Evolutionary conservation across 768 basidiomycete species (phyloP).

Genomic region (Boletales sp.): DNA sequence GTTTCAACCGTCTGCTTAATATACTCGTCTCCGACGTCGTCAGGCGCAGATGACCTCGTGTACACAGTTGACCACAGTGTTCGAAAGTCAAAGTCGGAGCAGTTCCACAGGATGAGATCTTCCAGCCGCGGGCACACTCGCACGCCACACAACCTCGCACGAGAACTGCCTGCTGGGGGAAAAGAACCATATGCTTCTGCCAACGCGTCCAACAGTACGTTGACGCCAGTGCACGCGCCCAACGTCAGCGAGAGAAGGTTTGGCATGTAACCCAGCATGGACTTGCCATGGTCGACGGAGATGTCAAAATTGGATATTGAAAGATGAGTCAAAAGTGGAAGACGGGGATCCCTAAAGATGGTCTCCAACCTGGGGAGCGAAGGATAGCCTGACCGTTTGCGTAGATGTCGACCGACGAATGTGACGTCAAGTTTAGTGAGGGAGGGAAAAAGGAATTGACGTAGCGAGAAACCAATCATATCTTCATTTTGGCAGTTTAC

Average conservation of each 20-base stretch:
- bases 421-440: conserved; percentile 45
- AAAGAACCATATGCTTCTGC: conserved; percentile 34
- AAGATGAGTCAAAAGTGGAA: conserved; percentile 47
- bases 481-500: conserved; percentile 42
- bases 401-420: conserved; percentile 31
- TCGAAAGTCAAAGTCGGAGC: conserved; percentile 39
- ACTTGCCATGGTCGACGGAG: conserved; percentile 33
- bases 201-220: conserved; percentile 38
- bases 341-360: conserved; percentile 55
- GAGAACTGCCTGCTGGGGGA: conserved; percentile 9
- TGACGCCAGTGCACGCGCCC: conserved; percentile 43
- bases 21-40: conserved; percentile 14
- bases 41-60: conserved; percentile 25
- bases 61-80: conserved; percentile 36
- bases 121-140: conserved; percentile 50
- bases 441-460: conserved; percentile 42
- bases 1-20: conserved; percentile 11
- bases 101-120: conserved; percentile 50
- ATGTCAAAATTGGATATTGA: conserved; percentile 47
- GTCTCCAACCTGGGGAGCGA: conserved; percentile 46
- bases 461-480: conserved; percentile 34
- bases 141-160: conserved; percentile 31
- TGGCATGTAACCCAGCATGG: conserved; percentile 52
- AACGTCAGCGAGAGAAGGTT: conserved; percentile 45
- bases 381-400: conserved; percentile 25